phyloP scores from a whole-genome alignment of 2,329 filamentous ascomycete species.

The Plenodomus lindquistii region DNA sequence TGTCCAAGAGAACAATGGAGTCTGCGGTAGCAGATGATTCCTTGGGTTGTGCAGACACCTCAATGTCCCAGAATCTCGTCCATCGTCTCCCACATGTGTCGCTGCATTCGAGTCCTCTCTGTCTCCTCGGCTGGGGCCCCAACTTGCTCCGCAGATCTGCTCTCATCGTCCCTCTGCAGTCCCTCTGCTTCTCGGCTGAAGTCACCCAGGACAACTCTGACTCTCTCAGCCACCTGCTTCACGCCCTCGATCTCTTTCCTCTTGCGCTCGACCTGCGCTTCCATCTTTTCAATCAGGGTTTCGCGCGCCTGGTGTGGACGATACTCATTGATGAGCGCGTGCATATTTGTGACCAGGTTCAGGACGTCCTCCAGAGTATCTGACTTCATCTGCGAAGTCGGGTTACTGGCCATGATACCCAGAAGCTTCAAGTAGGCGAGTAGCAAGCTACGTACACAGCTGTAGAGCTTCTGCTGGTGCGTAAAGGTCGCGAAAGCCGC shows the following conservation, averaged over 20 bases:
- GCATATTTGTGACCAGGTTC: slow-evolving; percentile 85
- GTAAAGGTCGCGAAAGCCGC: slow-evolving; percentile 46
- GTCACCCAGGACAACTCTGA: slow-evolving; percentile 72
- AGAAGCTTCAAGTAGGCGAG: slow-evolving; percentile 87
- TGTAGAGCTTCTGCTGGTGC: slow-evolving; percentile 67
- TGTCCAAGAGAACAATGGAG: neutral
- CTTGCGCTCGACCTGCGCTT: slow-evolving; percentile 75
- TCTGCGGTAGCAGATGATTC: neutral
- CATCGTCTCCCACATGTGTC: slow-evolving; percentile 42
- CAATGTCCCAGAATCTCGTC: slow-evolving; percentile 36
- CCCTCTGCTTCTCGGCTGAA: slow-evolving; percentile 51
- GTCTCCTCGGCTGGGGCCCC: slow-evolving; percentile 24
- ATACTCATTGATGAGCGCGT: slow-evolving; percentile 93
- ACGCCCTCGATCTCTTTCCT: slow-evolving; percentile 74
- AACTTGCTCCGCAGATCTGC: slow-evolving; percentile 3
- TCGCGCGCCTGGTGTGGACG: slow-evolving; percentile 90
- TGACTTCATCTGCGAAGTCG: slow-evolving; percentile 64
- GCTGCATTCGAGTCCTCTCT: slow-evolving; percentile 30
- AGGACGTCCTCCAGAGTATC: slow-evolving; percentile 78
- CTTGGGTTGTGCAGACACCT: neutral
- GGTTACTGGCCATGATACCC: slow-evolving; percentile 70
- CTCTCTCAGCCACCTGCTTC: slow-evolving; percentile 69
- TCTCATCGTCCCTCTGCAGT: slow-evolving; percentile 10
- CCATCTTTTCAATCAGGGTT: slow-evolving; percentile 84
- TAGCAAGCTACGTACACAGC: slow-evolving; percentile 80